Base-by-base conservation (phyloP, 2,329 filamentous ascomycete genomes). In the Hymenoscyphus albidus region DNA sequence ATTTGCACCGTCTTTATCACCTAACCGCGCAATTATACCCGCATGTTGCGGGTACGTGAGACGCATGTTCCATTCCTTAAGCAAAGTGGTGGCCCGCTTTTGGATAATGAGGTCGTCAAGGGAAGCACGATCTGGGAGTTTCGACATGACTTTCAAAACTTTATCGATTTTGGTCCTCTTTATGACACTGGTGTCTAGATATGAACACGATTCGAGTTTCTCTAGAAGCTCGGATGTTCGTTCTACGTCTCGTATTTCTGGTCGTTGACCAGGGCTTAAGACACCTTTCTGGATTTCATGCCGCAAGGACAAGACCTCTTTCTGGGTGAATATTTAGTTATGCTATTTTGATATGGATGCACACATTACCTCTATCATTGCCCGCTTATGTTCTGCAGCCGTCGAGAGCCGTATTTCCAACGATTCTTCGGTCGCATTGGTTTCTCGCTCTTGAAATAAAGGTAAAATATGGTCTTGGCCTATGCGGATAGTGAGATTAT, bases 1-100 rank as follows among this genome's bases (percentile, higher is more conserved):
- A 42, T 64, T 68, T 5, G 62, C 66, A 1, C 66, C 66, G 39
- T 64, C 64, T 16, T 4, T 40, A 54, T 66, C 64, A 6, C 64
- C 64, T 12, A 58, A 61, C 48, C 64, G 62, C 40, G 62, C 62
- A 35, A 22, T 12, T 54, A 54, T 12, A 54, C 22, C 12, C 4
- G 9, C 48, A 27, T 54, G 14, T 48, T 54, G 48, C 48, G 22
- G 22, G n/a, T 12, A 22, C 44, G 44, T 6, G n/a, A 51, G 44
- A 22, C 10, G n/a, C 5, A 10, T 4, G 48, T 22, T 54, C 48
- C 48, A 54, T 27, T 54, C 18, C 5, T 54, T 4, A 54, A 54
- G 48, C 48, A 54, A 54, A 27, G 22, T 9, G 22, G 22, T 12
- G 18, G 48, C 10, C 48, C 48, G 48, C 13, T 4, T 2, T 54